Evolutionary conservation across 2,329 filamentous ascomycete species (phyloP).

Genomic region (Chrysosporium keratinophilum): DNA sequence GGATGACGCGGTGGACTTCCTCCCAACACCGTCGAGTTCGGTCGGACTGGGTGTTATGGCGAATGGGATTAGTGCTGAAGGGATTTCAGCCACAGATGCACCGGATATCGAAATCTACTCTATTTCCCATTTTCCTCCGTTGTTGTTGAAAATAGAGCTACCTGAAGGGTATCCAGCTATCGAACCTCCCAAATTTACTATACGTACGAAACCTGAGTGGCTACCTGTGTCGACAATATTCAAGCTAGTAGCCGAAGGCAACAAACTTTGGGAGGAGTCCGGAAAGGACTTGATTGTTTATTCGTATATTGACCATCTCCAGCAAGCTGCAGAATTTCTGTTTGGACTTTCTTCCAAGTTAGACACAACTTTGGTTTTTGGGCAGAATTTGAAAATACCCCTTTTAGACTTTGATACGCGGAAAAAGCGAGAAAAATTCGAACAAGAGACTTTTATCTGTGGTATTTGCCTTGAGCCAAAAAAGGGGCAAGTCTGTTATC

Average conservation of each 20-base stretch:
- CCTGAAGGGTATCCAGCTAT: slow-evolving; percentile 48
- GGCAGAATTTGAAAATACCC: slow-evolving; percentile 50
- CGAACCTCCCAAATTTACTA: slow-evolving; percentile 40
- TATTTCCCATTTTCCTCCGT: slow-evolving; percentile 47
- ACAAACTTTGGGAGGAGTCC: slow-evolving; percentile 50
- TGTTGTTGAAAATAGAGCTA: slow-evolving; percentile 44
- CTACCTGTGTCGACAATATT: slow-evolving; percentile 38
- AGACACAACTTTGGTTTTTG: slow-evolving; percentile 38
- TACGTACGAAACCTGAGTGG: slow-evolving; percentile 45
- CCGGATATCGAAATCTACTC: slow-evolving; percentile 25
- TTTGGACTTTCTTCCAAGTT: slow-evolving; percentile 41
- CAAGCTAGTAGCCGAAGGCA: slow-evolving; percentile 39
- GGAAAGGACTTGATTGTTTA: slow-evolving; percentile 48
- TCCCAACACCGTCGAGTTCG: slow-evolving; percentile 27
- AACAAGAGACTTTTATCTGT: slow-evolving; percentile 76
- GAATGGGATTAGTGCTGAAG: slow-evolving; percentile 18
- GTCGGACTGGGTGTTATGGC: not conserved
- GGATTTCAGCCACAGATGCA: slow-evolving; percentile 3
- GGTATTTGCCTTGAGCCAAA: slow-evolving; percentile 86
- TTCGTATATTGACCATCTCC: slow-evolving; percentile 50
- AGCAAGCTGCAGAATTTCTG: slow-evolving; percentile 46
- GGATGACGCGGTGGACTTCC: slow-evolving; percentile 29
- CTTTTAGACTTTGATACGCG: slow-evolving; percentile 70
- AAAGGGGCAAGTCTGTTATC: slow-evolving; percentile 72
- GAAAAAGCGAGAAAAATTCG: slow-evolving; percentile 63